Evolutionary conservation across 2,329 filamentous ascomycete species (phyloP), one percentile per base, ranked within the genome.

Genomic region (Tricladium varicosporioides): DNA sequence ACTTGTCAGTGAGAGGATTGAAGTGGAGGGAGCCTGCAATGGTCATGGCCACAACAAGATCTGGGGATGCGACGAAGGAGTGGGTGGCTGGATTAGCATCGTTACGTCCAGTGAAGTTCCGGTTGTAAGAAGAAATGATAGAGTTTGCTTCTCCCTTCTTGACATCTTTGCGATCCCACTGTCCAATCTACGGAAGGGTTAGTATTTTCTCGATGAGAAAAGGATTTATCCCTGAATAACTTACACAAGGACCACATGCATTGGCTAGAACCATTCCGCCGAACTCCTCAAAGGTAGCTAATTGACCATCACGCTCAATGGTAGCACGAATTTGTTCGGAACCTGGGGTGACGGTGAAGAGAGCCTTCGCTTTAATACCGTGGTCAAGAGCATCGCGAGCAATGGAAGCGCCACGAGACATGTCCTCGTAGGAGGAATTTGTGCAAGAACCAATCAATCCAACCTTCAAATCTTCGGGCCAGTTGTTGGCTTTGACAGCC

Each of bases 41-140:
- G 59, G 88, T 86, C 80, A 96, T 78, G 65, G 92, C 92, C 53
- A 95, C 90, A 45, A 95, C 91, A 60, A 96, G 80, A 73, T 96
- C 92, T 56, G 92, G 92, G 5, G 91, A 96, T 63, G 92, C 88
- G 65, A 96, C 92, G 75, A 96, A 96, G 57, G 91, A 91, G 80
- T 96, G 92, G 51, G 92, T 96, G 54, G 91, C 91, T 43, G 92
- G 92, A 83, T 96, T 97, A 66, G 90, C 92, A 68, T 96, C 92
- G 76, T 97, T 97, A 73, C 94, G 91, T 65, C 93, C 93, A 60
- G 93, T 97, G 81, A 99, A 97, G 86, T 99, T 97, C 78, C 94
- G 92, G 88, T 99, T 99, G 87, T 97, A 99, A 27, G 94, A 97
- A 48, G 92, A 97, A 73, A 99, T 81, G 74, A 99, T 99, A 5